Evolutionary conservation across 768 basidiomycete genomes (phyloP), one percentile per base, ranked within the genome.

Genomic region (Coprinellus aureogranulatus): DNA sequence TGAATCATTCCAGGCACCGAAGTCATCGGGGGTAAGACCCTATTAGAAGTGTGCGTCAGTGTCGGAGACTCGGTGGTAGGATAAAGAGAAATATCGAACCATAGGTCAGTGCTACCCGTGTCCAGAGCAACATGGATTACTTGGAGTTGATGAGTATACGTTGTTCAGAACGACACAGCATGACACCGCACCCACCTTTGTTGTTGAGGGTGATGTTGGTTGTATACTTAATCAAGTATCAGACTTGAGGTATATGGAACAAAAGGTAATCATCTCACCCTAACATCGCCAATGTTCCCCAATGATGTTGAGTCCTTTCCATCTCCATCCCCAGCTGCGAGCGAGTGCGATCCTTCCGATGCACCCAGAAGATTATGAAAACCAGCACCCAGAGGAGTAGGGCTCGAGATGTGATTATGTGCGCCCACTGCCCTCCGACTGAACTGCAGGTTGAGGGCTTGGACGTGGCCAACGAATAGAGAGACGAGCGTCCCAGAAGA

Each of bases 41-140:
- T 75, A 50, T 27, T 8, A 14, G 14, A 27, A 12, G 16, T 12
- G 9, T 18, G 27, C 27, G 28, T 25, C 48, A 28, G 22, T 3
- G 10, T 6, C 14, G 6, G 14, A 6, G 34, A 34, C 34, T 25
- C 20, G 16, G 50, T 8, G 22, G 28, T 31, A 23, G 14, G 34
- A 11, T 39, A 5, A 5, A 22, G 22, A 41, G 23, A 16, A 41
- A n/a, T n/a, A n/a, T n/a, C 58, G 9, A 57, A 74, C 74, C 73
- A 75, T 53, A 72, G 61, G 55, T 77, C 75, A 9, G 75, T 72
- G 37, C 70, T 72, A 39, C 74, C 75, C 0, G 73, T 77, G 51
- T 77, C 74, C n/a, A 77, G 67, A 2, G 67, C 71, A 3, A 74
- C 70, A 52, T 62, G 54, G 5, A 74, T 67, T 34, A 64, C 70